Evolutionary conservation across 2,329 filamentous ascomycete species (phyloP).

Genomic region (Penicillium hesseltinei): DNA sequence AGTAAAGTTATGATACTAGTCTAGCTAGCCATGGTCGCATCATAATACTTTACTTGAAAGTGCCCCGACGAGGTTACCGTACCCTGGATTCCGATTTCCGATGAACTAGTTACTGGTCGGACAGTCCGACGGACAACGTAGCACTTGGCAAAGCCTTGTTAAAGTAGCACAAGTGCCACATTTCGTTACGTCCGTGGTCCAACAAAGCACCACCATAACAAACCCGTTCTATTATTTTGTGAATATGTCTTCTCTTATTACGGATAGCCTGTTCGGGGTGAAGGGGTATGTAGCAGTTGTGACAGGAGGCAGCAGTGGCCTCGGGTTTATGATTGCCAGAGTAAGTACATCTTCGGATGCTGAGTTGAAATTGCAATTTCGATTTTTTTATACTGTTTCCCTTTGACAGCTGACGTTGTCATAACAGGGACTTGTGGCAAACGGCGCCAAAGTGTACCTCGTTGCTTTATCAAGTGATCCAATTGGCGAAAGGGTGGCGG

Average conservation of each 20-base stretch:
- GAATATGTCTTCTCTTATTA: slow-evolving; percentile 15
- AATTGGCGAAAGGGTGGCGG: slow-evolving; percentile 38
- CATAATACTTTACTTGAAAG: too few relatives aligned
- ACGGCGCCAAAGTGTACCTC: slow-evolving; percentile 50
- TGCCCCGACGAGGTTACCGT: background rate
- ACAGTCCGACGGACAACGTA: background rate
- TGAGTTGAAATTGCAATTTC: background rate
- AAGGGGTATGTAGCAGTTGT: slow-evolving; percentile 47
- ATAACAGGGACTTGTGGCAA: slow-evolving; percentile 43
- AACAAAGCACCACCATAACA: too few relatives aligned
- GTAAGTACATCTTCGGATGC: slow-evolving; percentile 22
- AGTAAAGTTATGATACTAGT: too few relatives aligned
- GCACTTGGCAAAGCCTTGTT: background rate
- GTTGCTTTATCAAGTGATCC: slow-evolving; percentile 44
- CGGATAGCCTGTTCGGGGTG: slow-evolving; percentile 32
- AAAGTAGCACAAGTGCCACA: background rate
- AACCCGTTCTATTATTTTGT: background rate
- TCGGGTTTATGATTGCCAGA: slow-evolving; percentile 50
- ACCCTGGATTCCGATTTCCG: background rate
- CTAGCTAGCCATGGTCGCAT: too few relatives aligned
- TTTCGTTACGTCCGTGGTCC: background rate
- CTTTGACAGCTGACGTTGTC: background rate
- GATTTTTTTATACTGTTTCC: too few relatives aligned
- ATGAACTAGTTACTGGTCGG: background rate
- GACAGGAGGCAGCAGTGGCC: slow-evolving; percentile 47